phyloP scores from a whole-genome alignment of 1,284 basidiomycete species.

The Ceratobasidium sp. region DNA sequence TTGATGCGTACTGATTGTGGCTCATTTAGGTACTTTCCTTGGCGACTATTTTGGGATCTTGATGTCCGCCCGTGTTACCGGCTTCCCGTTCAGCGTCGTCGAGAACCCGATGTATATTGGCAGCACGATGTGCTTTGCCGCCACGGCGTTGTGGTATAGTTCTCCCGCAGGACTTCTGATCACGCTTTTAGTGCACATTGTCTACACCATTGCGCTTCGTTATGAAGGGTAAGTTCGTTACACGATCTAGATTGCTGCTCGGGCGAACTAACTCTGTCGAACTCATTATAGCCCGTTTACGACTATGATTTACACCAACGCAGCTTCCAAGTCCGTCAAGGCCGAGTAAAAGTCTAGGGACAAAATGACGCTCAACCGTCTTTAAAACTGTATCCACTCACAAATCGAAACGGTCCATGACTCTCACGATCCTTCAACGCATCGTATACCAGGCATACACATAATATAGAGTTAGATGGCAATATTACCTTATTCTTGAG shows the following conservation, averaged over 20 bases:
- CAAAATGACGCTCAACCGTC: constrained; percentile 42
- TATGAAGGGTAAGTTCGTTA: constrained; percentile 77
- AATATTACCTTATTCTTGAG: constrained; percentile 29
- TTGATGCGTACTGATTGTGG: too few relatives aligned
- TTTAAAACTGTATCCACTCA: constrained; percentile 1
- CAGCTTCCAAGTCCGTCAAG: constrained; percentile 51
- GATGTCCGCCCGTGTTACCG: constrained; percentile 86
- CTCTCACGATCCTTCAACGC: constrained; percentile 44
- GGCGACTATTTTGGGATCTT: constrained; percentile 99
- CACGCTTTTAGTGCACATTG: constrained; percentile 79
- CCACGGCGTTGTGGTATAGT: constrained; percentile 86
- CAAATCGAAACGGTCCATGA: constrained; percentile 32
- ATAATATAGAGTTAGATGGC: constrained; percentile 42
- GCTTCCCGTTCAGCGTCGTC: constrained; percentile 96
- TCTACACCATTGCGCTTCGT: constrained; percentile 83
- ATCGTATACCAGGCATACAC: constrained; percentile 38
- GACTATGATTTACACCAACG: constrained; percentile 80
- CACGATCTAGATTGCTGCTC: too few relatives aligned
- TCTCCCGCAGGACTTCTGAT: constrained; percentile 82
- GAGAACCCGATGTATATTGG: constrained; percentile 97
- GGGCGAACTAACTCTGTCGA: too few relatives aligned
- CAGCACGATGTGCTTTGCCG: constrained; percentile 87
- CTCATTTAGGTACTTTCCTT: constrained; percentile 72
- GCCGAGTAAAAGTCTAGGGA: constrained; percentile 3
- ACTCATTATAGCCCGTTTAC: constrained; percentile 78